Base-by-base conservation (phyloP, 2,329 filamentous ascomycete genomes). In the Albifimbria verrucaria region DNA sequence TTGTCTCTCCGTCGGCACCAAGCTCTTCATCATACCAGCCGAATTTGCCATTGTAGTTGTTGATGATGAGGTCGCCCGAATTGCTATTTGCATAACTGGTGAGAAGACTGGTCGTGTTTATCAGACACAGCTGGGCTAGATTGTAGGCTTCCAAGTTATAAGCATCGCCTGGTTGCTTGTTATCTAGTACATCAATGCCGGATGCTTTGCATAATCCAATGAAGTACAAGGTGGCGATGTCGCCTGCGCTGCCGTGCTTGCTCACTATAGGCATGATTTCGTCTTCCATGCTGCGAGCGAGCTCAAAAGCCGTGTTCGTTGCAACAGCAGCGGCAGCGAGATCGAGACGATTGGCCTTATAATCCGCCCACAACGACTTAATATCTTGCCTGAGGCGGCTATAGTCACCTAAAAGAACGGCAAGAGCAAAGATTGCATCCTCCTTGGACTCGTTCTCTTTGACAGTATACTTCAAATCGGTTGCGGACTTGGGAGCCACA, bases 191-290 rank as follows among this genome's bases (percentile, higher is more conserved):
- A 36, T 58, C 48, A 21, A 61, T 48, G 3, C 52, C 55, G 4
- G 41, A n/a, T 0, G 11, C 20, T 4, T 28, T 17, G 12, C 53
- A 61, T 6, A 53, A 22, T 1, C 7, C 2, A 7, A 1, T 4
- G 26, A 59, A 57, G 45, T 51, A 54, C 11, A 7, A 7, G 0
- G 39, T 22, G 0, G 20, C 21, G 5, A 62, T 12, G 2, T 23
- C 1, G 2, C 4, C 3, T 23, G 25, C 43, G 2, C 60, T 53
- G 2, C 44, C 50, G 0, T 49, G 23, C 20, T 55, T 52, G 3
- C 52, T 50, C 2, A 60, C 4, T 1, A 61, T 1, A 2, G 68
- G 72, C 57, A 77, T 71, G 51, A 80, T 78, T 41, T 82, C 75
- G 58, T 81, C 77, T 17, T 62, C 59, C 55, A 63, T 58, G 48